Percentiles rank a stretch among this genome's conserved stretches.
Evolutionary conservation across 2,329 filamentous ascomycete genomes (phyloP).

Genomic region (Claviceps paspali): DNA sequence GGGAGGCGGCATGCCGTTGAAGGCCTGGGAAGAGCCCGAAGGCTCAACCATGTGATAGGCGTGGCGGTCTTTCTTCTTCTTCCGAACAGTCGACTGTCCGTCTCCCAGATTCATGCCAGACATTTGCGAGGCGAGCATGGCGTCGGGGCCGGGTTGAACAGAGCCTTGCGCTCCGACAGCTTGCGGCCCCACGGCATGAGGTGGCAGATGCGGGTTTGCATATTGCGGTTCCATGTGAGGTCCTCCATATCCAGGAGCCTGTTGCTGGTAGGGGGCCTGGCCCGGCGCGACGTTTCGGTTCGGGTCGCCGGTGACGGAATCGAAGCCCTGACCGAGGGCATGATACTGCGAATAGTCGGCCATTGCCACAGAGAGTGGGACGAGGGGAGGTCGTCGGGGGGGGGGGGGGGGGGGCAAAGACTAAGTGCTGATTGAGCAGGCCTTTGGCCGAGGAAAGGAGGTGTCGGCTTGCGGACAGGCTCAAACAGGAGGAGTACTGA

Average conservation of each 20-base stretch:
- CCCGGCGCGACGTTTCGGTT: constrained; percentile 31
- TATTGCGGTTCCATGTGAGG: constrained; percentile 8
- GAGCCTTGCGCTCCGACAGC: constrained; percentile 8
- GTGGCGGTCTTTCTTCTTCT: constrained; percentile 89
- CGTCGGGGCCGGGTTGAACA: constrained; percentile 26
- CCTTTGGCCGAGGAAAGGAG: constrained; percentile 2
- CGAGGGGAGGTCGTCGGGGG: too few relatives aligned
- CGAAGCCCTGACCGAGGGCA: constrained; percentile 39
- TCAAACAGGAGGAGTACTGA: constrained; percentile 3
- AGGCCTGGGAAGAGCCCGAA: constrained; percentile 49
- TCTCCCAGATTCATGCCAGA: constrained; percentile 54
- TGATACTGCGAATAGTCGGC: constrained; percentile 41
- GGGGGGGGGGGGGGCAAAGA: too few relatives aligned
- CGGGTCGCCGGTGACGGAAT: constrained; percentile 38
- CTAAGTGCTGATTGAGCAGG: constrained; percentile 2
- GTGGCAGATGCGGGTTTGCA: constrained; percentile 2
- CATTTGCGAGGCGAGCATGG: constrained; percentile 55
- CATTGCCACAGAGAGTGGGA: constrained; percentile 29
- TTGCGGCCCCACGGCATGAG: constrained; percentile 1
- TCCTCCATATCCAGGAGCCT: constrained; percentile 13
- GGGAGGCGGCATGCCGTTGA: constrained; percentile 50
- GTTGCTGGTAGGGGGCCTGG: constrained; percentile 41
- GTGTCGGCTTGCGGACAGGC: constrained; percentile 1
- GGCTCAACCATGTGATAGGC: constrained; percentile 79
- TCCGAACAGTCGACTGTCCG: constrained; percentile 36